Percentiles rank a stretch among this genome's conserved stretches.
These are phyloP conservation scores for Enteropsectra breve DNA, from an alignment of 371 early-diverging fungal species.

Conservation along the genomic window DNA sequence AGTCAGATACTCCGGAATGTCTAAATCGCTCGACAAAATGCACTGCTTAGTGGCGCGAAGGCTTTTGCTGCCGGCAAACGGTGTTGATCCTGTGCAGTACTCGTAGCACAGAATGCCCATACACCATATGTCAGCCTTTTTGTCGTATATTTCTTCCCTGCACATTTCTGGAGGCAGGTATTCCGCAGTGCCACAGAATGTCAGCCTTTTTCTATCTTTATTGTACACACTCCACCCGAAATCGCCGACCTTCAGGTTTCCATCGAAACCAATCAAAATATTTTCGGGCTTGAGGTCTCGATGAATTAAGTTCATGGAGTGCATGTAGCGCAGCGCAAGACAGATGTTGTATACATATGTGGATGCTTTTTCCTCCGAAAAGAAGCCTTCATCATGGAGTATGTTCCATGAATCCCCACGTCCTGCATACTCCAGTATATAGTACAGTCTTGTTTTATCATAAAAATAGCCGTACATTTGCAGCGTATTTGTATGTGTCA, in stretches of 20 bases:
- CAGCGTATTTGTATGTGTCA: constrained; percentile 80
- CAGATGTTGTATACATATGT: constrained; percentile 77
- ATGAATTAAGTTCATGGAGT: constrained; percentile 83
- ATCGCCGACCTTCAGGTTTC: constrained; percentile 81
- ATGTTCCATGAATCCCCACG: constrained; percentile 79
- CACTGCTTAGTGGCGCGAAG: constrained; percentile 67
- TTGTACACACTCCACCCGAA: constrained; percentile 97
- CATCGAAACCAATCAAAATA: constrained; percentile 71
- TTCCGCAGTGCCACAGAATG: constrained; percentile 89
- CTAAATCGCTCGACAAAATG: constrained; percentile 72
- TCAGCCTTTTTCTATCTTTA: constrained; percentile 64
- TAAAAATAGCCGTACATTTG: constrained; percentile 90
- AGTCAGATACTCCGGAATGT: constrained; percentile 70
- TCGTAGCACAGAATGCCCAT: constrained; percentile 91
- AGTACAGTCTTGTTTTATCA: constrained; percentile 74
- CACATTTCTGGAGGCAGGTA: constrained; percentile 79
- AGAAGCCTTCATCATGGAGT: constrained; percentile 61
- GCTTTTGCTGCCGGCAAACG: constrained; percentile 71
- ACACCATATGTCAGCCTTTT: constrained; percentile 87
- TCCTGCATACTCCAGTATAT: constrained; percentile 86
- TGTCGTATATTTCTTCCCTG: constrained; percentile 71
- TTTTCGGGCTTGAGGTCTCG: constrained; percentile 90
- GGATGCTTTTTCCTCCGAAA: constrained; percentile 66
- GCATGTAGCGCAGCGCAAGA: constrained; percentile 75
- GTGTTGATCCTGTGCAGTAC: constrained; percentile 80